These are phyloP conservation scores for Salix arbutifolia DNA, from an alignment of 345 rosid genomes.

Conservation along the genomic window DNA sequence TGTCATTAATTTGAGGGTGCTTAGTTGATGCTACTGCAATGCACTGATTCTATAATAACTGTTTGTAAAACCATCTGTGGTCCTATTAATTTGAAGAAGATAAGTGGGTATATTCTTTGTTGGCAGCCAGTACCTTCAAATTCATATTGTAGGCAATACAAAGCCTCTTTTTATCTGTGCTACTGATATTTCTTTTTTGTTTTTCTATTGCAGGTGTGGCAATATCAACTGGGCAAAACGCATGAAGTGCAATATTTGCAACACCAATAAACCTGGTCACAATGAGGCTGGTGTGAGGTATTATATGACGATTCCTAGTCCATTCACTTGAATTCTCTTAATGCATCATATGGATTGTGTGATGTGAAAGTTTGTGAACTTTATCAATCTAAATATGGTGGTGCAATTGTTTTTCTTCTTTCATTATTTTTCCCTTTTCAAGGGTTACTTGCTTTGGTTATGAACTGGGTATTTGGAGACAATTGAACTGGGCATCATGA, in stretches of 20 bases:
- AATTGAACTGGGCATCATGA: not conserved
- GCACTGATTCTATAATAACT: not conserved
- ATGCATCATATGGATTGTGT: not conserved
- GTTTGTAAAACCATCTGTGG: not conserved
- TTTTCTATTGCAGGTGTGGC: constrained; percentile 68
- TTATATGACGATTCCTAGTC: not conserved
- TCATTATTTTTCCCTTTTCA: not conserved
- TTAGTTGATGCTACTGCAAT: not conserved
- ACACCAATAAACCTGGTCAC: constrained; percentile 94
- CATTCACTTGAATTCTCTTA: not conserved
- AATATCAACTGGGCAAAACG: constrained; percentile 99
- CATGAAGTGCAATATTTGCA: constrained; percentile 85
- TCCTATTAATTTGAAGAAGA: not conserved
- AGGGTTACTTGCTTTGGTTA: not conserved
- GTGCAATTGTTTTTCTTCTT: not conserved
- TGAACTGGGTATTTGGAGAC: not conserved
- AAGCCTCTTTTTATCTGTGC: not conserved
- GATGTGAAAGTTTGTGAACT: not conserved
- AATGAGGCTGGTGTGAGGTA: constrained; percentile 98
- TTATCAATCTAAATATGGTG: not conserved
- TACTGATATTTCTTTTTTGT: not conserved
- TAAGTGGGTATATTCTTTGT: not conserved
- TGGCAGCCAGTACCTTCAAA: not conserved
- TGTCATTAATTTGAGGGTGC: not conserved
- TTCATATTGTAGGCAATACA: not conserved